Conservation (phyloP, 371 early-diverging fungal genomes). For the Mortierella sp. region DNA sequence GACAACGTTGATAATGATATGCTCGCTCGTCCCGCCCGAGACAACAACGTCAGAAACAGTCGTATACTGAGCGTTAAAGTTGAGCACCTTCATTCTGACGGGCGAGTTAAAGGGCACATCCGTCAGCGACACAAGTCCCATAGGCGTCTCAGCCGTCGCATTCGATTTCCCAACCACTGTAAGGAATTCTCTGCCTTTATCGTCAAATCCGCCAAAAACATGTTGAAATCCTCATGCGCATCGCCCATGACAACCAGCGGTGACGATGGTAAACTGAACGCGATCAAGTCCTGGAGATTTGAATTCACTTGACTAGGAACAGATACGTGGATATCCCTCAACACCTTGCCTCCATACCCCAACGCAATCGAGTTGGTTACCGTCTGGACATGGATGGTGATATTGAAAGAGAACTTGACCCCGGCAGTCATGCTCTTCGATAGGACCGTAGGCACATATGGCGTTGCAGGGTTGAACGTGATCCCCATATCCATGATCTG, state of each 20-base stretch:
- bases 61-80: conserved; percentile 38
- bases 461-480: conserved; percentile 51
- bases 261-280: conserved; percentile 58
- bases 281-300: conserved; percentile 56
- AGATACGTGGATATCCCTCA: conserved; percentile 33
- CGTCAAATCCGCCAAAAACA: conserved; percentile 57
- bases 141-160: conserved; percentile 61
- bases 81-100: conserved; percentile 61
- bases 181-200: conserved; percentile 52
- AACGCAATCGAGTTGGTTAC: conserved; percentile 64
- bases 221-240: neutral
- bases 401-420: conserved; percentile 67
- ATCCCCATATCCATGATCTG: conserved; percentile 64
- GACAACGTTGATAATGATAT: conserved; percentile 45
- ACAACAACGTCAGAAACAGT: conserved; percentile 56
- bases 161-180: conserved; percentile 58
- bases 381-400: conserved; percentile 61
- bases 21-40: conserved; percentile 56
- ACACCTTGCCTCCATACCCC: conserved; percentile 56
- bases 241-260: conserved; percentile 30
- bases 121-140: conserved; percentile 61
- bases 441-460: conserved; percentile 60
- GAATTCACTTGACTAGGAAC: conserved; percentile 45
- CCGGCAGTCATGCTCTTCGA: conserved; percentile 62
- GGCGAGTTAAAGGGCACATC: conserved; percentile 63